These are phyloP conservation scores for Fremontodendron californicum DNA, from an alignment of 345 rosid genomes.

Conservation along the genomic window DNA sequence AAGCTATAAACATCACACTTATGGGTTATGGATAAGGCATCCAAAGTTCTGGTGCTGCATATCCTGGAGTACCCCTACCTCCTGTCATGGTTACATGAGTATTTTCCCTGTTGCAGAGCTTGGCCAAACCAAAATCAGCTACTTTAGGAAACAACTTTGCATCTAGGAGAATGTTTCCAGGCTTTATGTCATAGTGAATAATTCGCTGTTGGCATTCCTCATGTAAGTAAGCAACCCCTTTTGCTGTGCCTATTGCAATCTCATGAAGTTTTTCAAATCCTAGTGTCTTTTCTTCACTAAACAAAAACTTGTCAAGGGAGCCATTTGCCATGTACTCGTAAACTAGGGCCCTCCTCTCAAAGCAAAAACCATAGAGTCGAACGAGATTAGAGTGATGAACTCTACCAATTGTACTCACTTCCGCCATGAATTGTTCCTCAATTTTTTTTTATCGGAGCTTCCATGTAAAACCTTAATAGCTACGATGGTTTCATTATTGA, in stretches of 20 bases:
- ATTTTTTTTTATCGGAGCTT: slow-evolving; percentile 43
- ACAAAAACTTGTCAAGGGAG: slow-evolving; percentile 50
- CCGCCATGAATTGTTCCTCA: slow-evolving; percentile 47
- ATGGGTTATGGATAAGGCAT: slow-evolving; percentile 9
- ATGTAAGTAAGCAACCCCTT: slow-evolving; percentile 57
- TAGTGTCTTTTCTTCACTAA: slow-evolving; percentile 31
- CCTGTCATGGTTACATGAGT: slow-evolving; percentile 11
- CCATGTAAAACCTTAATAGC: slow-evolving; percentile 57
- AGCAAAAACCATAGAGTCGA: slow-evolving; percentile 35
- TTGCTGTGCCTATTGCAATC: slow-evolving; percentile 51
- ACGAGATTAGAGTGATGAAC: slow-evolving; percentile 34
- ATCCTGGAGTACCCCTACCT: slow-evolving; percentile 19
- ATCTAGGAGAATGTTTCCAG: slow-evolving; percentile 49
- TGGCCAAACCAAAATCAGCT: slow-evolving; percentile 53
- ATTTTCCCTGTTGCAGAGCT: slow-evolving; percentile 31
- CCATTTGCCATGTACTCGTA: slow-evolving; percentile 44
- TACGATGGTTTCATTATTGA: slow-evolving; percentile 36
- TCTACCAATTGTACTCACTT: slow-evolving; percentile 40
- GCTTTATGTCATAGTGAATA: slow-evolving; percentile 54
- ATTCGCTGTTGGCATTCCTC: slow-evolving; percentile 56
- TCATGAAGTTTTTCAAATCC: slow-evolving; percentile 47
- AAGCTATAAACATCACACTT: slow-evolving; percentile 25
- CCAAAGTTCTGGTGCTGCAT: slow-evolving; percentile 17
- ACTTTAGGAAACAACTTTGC: slow-evolving; percentile 44
- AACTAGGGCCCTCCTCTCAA: slow-evolving; percentile 26